Evolutionary conservation across 1,284 basidiomycete species (phyloP).

Genomic region (Sporisorium iseilematis-ciliati): DNA sequence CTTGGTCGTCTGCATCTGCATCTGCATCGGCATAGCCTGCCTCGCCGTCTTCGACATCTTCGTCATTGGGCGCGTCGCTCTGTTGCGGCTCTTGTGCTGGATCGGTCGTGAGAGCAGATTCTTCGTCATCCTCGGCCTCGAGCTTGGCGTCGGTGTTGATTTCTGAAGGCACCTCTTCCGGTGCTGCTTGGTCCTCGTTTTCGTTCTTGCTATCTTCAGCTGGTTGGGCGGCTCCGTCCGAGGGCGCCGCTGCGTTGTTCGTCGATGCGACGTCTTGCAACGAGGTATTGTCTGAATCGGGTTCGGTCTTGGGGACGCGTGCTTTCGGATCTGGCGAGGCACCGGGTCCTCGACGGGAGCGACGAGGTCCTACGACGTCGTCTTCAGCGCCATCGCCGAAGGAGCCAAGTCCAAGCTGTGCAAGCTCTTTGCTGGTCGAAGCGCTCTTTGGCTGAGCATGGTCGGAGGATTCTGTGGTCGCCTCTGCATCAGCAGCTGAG

Average conservation of each 20-base stretch:
- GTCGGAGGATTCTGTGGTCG: slow-evolving; percentile 8
- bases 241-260: not conserved
- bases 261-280: slow-evolving; percentile 12
- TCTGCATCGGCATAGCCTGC: slow-evolving; percentile 36
- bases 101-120: slow-evolving; percentile 1
- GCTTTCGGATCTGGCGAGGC: slow-evolving; percentile 45
- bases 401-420: slow-evolving; percentile 49
- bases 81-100: slow-evolving; percentile 1
- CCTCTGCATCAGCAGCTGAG: slow-evolving; percentile 8
- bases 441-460: slow-evolving; percentile 16
- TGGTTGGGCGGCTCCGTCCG: not conserved
- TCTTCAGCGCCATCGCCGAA: slow-evolving; percentile 53
- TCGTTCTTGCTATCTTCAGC: slow-evolving; percentile 6
- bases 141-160: slow-evolving; percentile 5
- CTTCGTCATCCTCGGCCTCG: slow-evolving; percentile 22
- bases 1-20: slow-evolving; percentile 46
- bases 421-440: slow-evolving; percentile 52
- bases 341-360: slow-evolving; percentile 47
- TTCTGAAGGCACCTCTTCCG: slow-evolving; percentile 25
- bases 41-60: slow-evolving; percentile 22
- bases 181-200: slow-evolving; percentile 12
- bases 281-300: slow-evolving; percentile 15
- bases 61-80: slow-evolving; percentile 5
- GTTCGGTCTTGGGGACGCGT: slow-evolving; percentile 36
- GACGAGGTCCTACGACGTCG: slow-evolving; percentile 42